Percentiles rank a stretch among this genome's conserved stretches.
These are phyloP conservation scores for Capsicum chinense DNA, from an alignment of 257 asterid species.

Conservation along the genomic window DNA sequence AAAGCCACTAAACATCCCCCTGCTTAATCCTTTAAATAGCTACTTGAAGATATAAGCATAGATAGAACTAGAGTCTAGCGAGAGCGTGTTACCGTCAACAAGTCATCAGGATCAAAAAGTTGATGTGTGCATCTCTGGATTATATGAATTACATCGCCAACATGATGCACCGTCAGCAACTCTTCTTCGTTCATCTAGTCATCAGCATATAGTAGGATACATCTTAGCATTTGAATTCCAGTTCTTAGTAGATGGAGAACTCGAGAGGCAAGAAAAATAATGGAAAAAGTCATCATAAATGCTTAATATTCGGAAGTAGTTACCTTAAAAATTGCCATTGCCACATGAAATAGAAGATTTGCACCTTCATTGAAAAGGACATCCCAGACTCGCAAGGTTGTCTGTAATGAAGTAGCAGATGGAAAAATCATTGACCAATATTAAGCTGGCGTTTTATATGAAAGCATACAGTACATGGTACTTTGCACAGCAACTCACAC, in stretches of 20 bases:
- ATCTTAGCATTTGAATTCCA: conserved; percentile 5
- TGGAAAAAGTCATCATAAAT: not conserved
- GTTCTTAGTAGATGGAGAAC: conserved; percentile 12
- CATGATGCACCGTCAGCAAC: conserved; percentile 74
- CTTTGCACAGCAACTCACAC: not conserved
- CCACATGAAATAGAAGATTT: conserved; percentile 78
- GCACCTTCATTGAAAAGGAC: conserved; percentile 98
- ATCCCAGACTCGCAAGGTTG: conserved; percentile 95
- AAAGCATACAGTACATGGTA: not conserved
- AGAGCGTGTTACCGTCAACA: conserved; percentile 62
- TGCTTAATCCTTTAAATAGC: not conserved
- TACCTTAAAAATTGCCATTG: conserved; percentile 92
- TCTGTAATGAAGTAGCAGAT: conserved; percentile 53
- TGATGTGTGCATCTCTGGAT: conserved; percentile 85
- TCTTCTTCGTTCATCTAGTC: conserved; percentile 88
- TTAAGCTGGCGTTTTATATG: not conserved
- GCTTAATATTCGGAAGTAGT: not conserved
- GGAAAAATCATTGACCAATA: conserved; percentile 31
- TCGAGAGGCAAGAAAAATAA: not conserved
- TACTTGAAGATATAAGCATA: not conserved
- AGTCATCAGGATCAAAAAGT: conserved; percentile 91
- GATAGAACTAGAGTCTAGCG: not conserved
- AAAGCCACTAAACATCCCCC: not conserved
- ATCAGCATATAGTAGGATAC: conserved; percentile 24
- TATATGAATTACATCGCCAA: conserved; percentile 90